These are phyloP conservation scores for Epichloe uncinata DNA, from an alignment of 2,329 filamentous ascomycete species.

Conservation along the genomic window DNA sequence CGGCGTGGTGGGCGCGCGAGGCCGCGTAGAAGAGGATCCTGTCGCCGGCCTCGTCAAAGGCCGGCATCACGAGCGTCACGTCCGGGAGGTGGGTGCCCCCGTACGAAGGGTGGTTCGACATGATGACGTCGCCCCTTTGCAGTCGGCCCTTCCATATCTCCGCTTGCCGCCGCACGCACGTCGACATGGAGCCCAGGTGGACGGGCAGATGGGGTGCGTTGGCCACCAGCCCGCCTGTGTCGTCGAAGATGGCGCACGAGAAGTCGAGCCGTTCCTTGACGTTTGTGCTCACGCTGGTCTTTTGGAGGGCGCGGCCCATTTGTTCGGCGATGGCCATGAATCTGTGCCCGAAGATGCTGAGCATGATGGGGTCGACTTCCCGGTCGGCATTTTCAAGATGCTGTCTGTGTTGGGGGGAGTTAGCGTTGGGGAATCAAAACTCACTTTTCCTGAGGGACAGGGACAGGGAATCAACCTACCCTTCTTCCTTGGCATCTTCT, in stretches of 20 bases:
- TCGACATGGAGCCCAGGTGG: slow-evolving; percentile 72
- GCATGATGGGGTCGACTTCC: slow-evolving; percentile 57
- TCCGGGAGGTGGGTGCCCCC: slow-evolving; percentile 75
- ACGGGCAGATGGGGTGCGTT: slow-evolving; percentile 72
- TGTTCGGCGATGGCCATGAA: slow-evolving; percentile 83
- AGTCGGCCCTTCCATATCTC: slow-evolving; percentile 68
- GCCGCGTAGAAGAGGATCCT: slow-evolving; percentile 74
- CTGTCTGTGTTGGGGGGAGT: slow-evolving; percentile 2
- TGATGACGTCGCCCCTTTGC: slow-evolving; percentile 66
- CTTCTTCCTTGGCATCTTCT: slow-evolving; percentile 25
- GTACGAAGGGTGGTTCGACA: slow-evolving; percentile 73
- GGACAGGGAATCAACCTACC: slow-evolving; percentile 5
- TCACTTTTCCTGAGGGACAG: no score
- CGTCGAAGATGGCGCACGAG: slow-evolving; percentile 69
- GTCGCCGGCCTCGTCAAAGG: slow-evolving; percentile 50
- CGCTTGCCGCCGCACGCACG: slow-evolving; percentile 64
- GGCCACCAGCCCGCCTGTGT: slow-evolving; percentile 60
- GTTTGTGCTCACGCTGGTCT: slow-evolving; percentile 69
- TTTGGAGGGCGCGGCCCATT: slow-evolving; percentile 68
- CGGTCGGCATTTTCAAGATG: slow-evolving; percentile 10
- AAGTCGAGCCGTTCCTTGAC: slow-evolving; percentile 75
- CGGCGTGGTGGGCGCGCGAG: slow-evolving; percentile 70
- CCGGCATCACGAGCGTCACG: slow-evolving; percentile 68
- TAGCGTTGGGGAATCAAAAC: not conserved
- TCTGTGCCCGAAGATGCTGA: slow-evolving; percentile 68